Base-by-base conservation (phyloP, 2,329 filamentous ascomycete genomes). In the Dactylellina drechsleri region DNA sequence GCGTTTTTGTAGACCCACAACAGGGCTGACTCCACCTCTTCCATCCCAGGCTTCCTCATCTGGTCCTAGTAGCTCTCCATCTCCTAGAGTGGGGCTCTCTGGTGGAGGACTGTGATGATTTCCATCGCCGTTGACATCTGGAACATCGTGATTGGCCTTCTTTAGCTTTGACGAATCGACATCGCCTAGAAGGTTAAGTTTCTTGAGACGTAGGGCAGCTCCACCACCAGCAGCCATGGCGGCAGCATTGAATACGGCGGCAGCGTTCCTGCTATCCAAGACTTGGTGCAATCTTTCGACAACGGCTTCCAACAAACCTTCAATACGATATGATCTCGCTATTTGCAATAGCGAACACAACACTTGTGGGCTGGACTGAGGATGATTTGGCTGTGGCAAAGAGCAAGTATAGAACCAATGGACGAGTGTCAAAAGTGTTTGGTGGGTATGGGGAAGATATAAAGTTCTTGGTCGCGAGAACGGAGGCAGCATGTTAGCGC, bases 221-320 rank as follows among this genome's bases (percentile, higher is more conserved):
- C 95, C 95, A 26, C 95, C 93, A 10, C 95, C 95, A 0, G 95
- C 95, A 0, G 93, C 95, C 95, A 98, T 98, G 62, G 95, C 95
- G 0, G 94, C 95, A 0, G 95, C 95, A 78, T 99, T 99, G 85
- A 99, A 99, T 0, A 99, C 93, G 4, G 95, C 95, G 0, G 95
- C 95, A 0, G 95, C 94, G 78, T 98, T 99, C 54, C 94, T 88
- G 56, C 92, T 95, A 81, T 99, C 95, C 2, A 99, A 87, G 0
- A 96, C 87, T 31, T 91, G 87, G 80, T 99, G 95, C 0, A 99
- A 85, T 6, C 94, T 88, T 82, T 98, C 93, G 8, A 98, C 92
- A 1, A 96, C 92, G 0, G 92, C 92, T 83, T 99, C 95, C 0
- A 98, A 85, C 1, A 99, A 86, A 0, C 95, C 95, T 79, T 98